Evolutionary conservation across 2,329 filamentous ascomycete genomes (phyloP).

Genomic region (Paraphaeosphaeria minitans): DNA sequence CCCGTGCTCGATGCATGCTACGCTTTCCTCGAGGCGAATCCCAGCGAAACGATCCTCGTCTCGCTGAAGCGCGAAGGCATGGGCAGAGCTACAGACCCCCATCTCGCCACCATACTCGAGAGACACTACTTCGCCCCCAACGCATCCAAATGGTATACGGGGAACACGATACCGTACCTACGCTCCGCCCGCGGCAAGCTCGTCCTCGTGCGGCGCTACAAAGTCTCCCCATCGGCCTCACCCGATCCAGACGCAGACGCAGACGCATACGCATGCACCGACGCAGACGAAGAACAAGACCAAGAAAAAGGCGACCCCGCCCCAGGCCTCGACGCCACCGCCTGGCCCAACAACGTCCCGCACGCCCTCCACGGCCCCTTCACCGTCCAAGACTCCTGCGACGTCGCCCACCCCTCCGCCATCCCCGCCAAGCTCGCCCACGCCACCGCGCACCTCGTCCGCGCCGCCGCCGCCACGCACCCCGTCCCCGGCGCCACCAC

Average conservation of each 20-base stretch:
- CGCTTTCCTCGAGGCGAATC: conserved; percentile 76
- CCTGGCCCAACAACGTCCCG: conserved; percentile 88
- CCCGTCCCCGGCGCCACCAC: conserved; percentile 49
- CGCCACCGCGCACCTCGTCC: conserved; percentile 75
- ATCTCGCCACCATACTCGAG: conserved; percentile 75
- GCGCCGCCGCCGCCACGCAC: conserved; percentile 56
- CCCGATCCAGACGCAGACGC: too few species aligned
- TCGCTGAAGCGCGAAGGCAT: conserved; percentile 90
- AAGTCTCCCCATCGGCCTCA: conserved; percentile 53
- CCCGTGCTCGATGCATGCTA: conserved; percentile 74
- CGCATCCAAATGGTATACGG: conserved; percentile 75
- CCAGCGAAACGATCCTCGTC: conserved; percentile 81
- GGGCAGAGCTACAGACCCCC: conserved; percentile 77
- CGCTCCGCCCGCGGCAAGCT: conserved; percentile 81
- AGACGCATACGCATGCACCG: too few species aligned
- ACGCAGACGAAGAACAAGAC: too few species aligned
- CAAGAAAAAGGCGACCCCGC: too few species aligned
- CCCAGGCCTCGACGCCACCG: conserved; percentile 62
- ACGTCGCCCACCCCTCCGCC: conserved; percentile 74
- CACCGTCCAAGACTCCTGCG: conserved; percentile 93
- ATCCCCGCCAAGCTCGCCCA: conserved; percentile 82
- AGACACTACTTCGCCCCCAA: conserved; percentile 68
- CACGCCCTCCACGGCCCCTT: conserved; percentile 76
- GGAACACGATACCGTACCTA: conserved; percentile 73
- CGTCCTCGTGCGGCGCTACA: conserved; percentile 82